Evolutionary conservation across 768 basidiomycete species (phyloP).

Genomic region (Tricholoma matsutake): DNA sequence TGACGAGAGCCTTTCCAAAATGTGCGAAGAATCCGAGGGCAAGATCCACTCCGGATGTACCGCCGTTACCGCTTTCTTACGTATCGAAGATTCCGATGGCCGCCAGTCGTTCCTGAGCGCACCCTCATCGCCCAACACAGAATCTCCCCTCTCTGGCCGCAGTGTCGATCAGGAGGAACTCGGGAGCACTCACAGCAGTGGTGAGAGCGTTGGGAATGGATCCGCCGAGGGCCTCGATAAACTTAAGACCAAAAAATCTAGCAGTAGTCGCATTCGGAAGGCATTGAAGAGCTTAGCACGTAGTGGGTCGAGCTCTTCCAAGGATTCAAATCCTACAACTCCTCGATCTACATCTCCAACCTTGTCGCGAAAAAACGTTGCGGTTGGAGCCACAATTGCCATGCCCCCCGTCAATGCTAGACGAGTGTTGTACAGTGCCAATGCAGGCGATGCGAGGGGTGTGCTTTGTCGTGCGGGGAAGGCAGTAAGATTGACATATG

Average conservation of each 20-base stretch:
- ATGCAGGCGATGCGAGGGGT: constrained; percentile 94
- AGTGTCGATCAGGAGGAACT: constrained; percentile 29
- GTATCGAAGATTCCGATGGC: constrained; percentile 81
- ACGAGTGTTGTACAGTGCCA: constrained; percentile 90
- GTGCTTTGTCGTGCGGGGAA: constrained; percentile 90
- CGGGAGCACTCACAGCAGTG: constrained; percentile 42
- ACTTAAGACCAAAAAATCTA: constrained; percentile 37
- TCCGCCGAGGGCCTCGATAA: constrained; percentile 22
- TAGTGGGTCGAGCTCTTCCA: constrained; percentile 32
- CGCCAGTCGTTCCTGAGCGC: constrained; percentile 61
- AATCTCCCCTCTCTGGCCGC: constrained; percentile 33
- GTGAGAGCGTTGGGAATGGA: constrained; percentile 39
- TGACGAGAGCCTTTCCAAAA: constrained; percentile 75
- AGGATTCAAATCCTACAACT: constrained; percentile 27
- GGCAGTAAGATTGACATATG: constrained; percentile 92
- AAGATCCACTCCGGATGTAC: constrained; percentile 97
- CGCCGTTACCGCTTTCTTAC: constrained; percentile 92
- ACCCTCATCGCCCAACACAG: constrained; percentile 27
- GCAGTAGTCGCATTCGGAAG: constrained; percentile 50
- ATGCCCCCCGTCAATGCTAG: constrained; percentile 52
- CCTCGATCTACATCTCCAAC: constrained; percentile 35
- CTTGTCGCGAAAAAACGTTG: constrained; percentile 24
- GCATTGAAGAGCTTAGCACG: constrained; percentile 50
- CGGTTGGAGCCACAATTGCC: constrained; percentile 28
- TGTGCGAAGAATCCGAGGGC: constrained; percentile 84